Base-by-base conservation (phyloP, 805 yeast species). In the Cyberlindnera bimundalis region DNA sequence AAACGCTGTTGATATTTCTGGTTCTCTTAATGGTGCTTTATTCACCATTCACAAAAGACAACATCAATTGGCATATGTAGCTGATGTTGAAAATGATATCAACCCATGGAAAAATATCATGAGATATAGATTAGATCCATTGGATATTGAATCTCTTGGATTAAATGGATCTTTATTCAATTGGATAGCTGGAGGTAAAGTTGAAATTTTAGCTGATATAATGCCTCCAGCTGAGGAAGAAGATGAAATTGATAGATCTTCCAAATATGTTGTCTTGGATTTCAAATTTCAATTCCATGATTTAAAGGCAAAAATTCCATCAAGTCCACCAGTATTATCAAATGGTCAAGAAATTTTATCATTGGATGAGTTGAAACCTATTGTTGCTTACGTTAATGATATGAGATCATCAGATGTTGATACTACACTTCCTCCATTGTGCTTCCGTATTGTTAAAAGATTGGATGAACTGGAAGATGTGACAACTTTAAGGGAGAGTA, bases 11-110 rank as follows among this genome's bases (percentile, higher is more conserved):
- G 78, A 81, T 35, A 78, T 82, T 24, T 78, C 84, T 13, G 95
- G 95, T 0, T 77, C 90, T 0, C 68, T 84, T 12, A 82, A 84
- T 53, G 82, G 82, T 39, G 78, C 93, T 1, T 67, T 85, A 60
- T 84, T 84, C 62, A 82, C 89, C 1, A 71, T 85, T 17, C 93
- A 84, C 52, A 83, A 83, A 55, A 75, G 84, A 51, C 91, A 84
- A 55, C 73, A 74, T 45, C 72, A 74, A 40, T 61, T 71, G 45
- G 74, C 77, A 0, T 70, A 70, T 46, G 67, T 72, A 24, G 61
- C 58, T 27, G 68, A 64, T 40, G 48, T 63, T 25, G 59, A 59
- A 19, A 61, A 60, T 23, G 68, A 67, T 35, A 47, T 61, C 16
- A 52, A 61, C 9, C 71, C 75, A 10, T 74, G 76, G 75, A 73